Base-by-base conservation (phyloP, 371 early-diverging fungal species). In the Chytridiales sp. region DNA sequence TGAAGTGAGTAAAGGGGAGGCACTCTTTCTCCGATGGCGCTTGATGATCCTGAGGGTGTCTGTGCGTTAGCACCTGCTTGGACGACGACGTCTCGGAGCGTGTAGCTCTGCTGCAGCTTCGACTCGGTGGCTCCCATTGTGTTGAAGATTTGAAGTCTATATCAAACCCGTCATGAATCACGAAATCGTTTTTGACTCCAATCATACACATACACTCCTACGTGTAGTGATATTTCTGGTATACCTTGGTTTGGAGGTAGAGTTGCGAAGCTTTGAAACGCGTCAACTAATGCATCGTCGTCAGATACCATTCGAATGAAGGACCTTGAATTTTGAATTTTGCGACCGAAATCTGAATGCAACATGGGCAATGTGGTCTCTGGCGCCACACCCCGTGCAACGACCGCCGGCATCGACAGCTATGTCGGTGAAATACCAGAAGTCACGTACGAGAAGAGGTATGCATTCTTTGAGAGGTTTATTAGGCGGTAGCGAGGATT, bases 401-500 rank as follows among this genome's bases (percentile, higher is more conserved):
- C 64, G n/a, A 53, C 59, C 11, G 70, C 69, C 48, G 64, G 58
- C 42, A 69, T 73, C 47, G 73, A 74, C 55, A 61, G 59, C 48
- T 77, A 79, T 47, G 69, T 79, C 27, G 57, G 61, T 42, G 80
- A 77, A 47, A 44, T 73, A 30, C 56, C 72, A 0, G 70, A 75
- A 46, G 53, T 79, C 24, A 32, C 55, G 3, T 79, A 79, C 61
- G 79, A 79, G 60, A 68, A 69, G 59, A 75, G 79, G 76, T 78
- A n/a, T n/a, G n/a, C n/a, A n/a, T n/a, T n/a, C n/a, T n/a, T n/a
- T n/a, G n/a, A n/a, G n/a, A 24, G 34, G 61, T n/a, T 19, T 3
- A 31, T 3, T 9, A 15, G 5, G 36, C n/a, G n/a, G n/a, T n/a
- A n/a, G n/a, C n/a, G n/a, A 39, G n/a, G 39, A 39, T 13, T 39